Conservation (phyloP, 371 early-diverging fungal species). For the Apophysomyces sp. region DNA sequence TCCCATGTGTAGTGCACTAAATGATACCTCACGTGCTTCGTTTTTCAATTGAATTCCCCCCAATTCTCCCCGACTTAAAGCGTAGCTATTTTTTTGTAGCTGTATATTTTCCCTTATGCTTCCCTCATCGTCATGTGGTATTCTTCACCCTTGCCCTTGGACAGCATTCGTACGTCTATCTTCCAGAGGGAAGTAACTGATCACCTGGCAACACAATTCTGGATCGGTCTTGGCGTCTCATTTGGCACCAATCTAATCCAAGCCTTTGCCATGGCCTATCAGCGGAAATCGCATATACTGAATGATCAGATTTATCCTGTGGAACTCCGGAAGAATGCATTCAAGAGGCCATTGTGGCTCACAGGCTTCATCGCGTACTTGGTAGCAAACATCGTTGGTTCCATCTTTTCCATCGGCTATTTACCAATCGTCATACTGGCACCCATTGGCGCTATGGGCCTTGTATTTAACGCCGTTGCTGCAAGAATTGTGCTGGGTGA, state of each 20-base stretch:
- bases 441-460: constrained; percentile 76
- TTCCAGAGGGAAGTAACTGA: neutral
- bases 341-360: constrained; percentile 40
- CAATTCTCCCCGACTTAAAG: constrained; percentile 1
- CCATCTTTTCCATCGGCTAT: constrained; percentile 75
- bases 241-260: constrained; percentile 43
- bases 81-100: neutral
- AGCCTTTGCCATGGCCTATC: constrained; percentile 71
- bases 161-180: neutral
- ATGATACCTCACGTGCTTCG: neutral
- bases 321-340: constrained; percentile 50
- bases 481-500: constrained; percentile 68
- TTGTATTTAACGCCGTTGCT: constrained; percentile 80
- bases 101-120: neutral
- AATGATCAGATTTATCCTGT: constrained; percentile 56
- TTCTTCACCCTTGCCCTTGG: neutral
- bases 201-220: constrained; percentile 20
- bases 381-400: constrained; percentile 68
- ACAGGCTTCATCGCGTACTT: constrained; percentile 62
- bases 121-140: neutral
- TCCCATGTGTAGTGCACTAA: neutral
- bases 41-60: constrained; percentile 1
- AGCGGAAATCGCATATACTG: constrained; percentile 66
- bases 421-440: constrained; percentile 84
- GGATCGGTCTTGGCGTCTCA: constrained; percentile 44